These are phyloP conservation scores for Exophiala spinifera DNA, from an alignment of 2,329 filamentous ascomycete species.

Conservation along the genomic window DNA sequence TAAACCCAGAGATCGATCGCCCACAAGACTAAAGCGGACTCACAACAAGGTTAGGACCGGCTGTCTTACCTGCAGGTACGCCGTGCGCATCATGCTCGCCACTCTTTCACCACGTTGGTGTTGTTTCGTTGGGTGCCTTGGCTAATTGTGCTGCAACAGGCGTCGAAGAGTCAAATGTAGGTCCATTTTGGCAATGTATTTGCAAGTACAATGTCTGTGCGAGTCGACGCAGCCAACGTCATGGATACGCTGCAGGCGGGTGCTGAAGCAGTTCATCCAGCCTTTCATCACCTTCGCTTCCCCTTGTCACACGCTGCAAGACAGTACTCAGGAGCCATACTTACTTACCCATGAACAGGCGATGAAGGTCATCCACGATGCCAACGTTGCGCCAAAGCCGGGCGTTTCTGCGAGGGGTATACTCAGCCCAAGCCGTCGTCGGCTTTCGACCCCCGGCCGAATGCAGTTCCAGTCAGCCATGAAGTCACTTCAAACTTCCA, in stretches of 20 bases:
- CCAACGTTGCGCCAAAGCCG: conserved; percentile 31
- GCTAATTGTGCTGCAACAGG: conserved; percentile 3
- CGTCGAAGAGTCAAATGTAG: conserved; percentile 23
- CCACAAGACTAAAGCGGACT: conserved; percentile 17
- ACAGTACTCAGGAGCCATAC: neutral
- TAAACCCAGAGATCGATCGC: conserved; percentile 7
- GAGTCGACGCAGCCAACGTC: too few relatives aligned
- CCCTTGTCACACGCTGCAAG: too few relatives aligned
- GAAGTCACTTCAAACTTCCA: conserved; percentile 1
- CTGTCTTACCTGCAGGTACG: conserved; percentile 20
- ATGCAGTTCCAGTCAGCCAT: neutral
- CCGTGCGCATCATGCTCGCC: neutral
- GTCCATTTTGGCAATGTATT: neutral
- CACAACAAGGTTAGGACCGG: conserved; percentile 21
- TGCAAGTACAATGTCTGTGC: neutral
- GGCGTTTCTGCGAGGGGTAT: conserved; percentile 34
- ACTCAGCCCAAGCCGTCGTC: conserved; percentile 17
- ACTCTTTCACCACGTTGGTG: neutral
- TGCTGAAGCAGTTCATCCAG: too few relatives aligned
- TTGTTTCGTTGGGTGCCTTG: neutral
- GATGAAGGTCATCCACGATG: conserved; percentile 32
- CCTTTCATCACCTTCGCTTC: too few relatives aligned
- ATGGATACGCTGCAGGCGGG: too few relatives aligned
- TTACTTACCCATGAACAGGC: conserved; percentile 15
- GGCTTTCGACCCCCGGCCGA: conserved; percentile 2